Evolutionary conservation across 495 filamentous ascomycete genomes (phyloP).

Genomic region (Xylaria castorea): DNA sequence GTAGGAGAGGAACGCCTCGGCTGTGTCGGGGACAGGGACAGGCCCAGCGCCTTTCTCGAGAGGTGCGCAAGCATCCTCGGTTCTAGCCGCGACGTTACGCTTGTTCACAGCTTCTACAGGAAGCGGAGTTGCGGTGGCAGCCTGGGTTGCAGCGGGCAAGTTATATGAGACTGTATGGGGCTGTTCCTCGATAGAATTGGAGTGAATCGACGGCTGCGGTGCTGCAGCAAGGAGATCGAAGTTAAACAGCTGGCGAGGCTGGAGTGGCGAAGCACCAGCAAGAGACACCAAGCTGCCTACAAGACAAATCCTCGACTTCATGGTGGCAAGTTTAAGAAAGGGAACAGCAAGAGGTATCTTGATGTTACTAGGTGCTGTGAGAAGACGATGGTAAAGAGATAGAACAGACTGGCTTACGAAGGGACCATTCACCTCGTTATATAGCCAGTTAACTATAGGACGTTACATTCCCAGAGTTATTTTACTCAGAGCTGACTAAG

Average conservation of each 20-base stretch:
- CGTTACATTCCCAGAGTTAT: background rate
- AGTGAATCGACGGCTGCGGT: conserved; percentile 27
- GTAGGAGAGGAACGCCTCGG: conserved; percentile 39
- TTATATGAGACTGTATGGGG: conserved; percentile 31
- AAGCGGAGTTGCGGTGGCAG: conserved; percentile 33
- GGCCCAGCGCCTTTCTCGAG: conserved; percentile 44
- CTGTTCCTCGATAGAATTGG: conserved; percentile 31
- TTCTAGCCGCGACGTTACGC: conserved; percentile 22
- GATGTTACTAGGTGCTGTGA: conserved; percentile 1
- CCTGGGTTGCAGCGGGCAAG: conserved; percentile 30
- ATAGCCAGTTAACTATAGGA: background rate
- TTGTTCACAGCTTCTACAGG: conserved; percentile 26
- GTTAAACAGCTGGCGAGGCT: conserved; percentile 35
- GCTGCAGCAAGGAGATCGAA: conserved; percentile 29
- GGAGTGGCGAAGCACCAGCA: conserved; percentile 28
- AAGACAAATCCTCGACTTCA: conserved; percentile 27
- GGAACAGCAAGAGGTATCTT: background rate
- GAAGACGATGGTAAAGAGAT: background rate
- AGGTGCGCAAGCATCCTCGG: conserved; percentile 31
- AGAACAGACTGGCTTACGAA: background rate
- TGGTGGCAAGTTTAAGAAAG: background rate
- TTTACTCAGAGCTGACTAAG: background rate
- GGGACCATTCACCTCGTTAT: background rate
- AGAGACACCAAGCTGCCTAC: conserved; percentile 26
- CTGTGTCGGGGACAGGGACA: conserved; percentile 42